phyloP scores from a whole-genome alignment of 1,139 yeast species.

The Protomyces macrosporus region DNA sequence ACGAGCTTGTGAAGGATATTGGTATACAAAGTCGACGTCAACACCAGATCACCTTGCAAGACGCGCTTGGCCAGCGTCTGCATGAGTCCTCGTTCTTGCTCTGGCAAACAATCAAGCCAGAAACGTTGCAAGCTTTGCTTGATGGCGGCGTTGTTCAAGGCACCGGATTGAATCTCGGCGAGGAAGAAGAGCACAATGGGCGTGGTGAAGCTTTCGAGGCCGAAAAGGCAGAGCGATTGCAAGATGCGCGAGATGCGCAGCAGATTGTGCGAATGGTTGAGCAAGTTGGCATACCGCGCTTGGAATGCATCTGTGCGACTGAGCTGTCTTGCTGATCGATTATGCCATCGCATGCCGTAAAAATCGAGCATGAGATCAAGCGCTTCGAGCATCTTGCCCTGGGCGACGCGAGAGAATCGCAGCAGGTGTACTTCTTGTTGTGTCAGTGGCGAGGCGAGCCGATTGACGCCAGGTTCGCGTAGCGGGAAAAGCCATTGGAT shows the following conservation, averaged over 20 bases:
- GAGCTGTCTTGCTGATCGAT: background rate
- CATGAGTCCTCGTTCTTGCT: background rate
- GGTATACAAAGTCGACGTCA: background rate
- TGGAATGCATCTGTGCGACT: background rate
- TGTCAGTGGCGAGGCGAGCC: background rate
- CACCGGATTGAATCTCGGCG: conserved; percentile 1
- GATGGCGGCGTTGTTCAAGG: background rate
- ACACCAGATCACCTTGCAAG: background rate
- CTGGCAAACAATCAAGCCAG: conserved; percentile 8
- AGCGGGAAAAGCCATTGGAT: conserved; percentile 22
- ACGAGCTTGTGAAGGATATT: background rate
- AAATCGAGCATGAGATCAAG: conserved; percentile 22
- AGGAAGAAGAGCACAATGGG: conserved; percentile 10
- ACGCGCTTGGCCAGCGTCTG: background rate
- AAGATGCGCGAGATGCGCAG: conserved; percentile 14
- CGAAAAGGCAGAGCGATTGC: conserved; percentile 9
- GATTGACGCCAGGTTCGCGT: conserved; percentile 7
- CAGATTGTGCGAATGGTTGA: background rate
- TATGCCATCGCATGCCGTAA: conserved; percentile 11
- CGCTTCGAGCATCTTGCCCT: background rate
- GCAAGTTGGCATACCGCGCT: conserved; percentile 2
- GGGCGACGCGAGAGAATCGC: background rate
- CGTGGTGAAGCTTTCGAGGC: background rate
- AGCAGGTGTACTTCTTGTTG: background rate
- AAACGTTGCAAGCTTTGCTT: conserved; percentile 2